phyloP scores from a whole-genome alignment of 2,329 filamentous ascomycete genomes.

The Aspergillus sp. region DNA sequence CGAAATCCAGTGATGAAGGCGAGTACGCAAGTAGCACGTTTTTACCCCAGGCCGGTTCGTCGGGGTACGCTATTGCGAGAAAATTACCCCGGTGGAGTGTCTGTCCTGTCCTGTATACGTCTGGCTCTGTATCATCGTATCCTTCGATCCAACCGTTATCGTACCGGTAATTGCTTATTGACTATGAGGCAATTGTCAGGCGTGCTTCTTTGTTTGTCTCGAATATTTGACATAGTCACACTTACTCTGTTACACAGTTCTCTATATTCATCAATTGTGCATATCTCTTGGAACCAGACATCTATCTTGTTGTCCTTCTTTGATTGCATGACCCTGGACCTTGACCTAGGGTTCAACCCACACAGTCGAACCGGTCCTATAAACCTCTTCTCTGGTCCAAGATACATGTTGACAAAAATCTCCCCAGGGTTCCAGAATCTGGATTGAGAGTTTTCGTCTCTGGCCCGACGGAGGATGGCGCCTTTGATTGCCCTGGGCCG shows the following conservation, averaged over 20 bases:
- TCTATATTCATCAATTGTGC: conserved; percentile 21
- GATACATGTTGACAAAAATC: conserved; percentile 21
- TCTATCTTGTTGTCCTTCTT: conserved; percentile 14
- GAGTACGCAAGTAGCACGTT: conserved; percentile 26
- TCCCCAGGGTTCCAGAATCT: conserved; percentile 21
- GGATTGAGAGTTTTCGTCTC: not conserved
- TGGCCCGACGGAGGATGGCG: not conserved
- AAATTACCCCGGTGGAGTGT: conserved; percentile 18
- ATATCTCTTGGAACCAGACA: conserved; percentile 29
- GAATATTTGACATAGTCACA: not conserved
- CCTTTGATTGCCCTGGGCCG: conserved; percentile 1
- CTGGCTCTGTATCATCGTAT: conserved; percentile 24
- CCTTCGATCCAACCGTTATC: conserved; percentile 30
- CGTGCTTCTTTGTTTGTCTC: not conserved
- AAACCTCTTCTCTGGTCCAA: conserved; percentile 20
- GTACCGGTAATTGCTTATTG: conserved; percentile 8
- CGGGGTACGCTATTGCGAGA: conserved; percentile 25
- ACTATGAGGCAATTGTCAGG: not conserved
- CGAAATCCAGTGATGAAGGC: conserved; percentile 17
- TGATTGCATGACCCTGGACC: conserved; percentile 10
- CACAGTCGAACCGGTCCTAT: conserved; percentile 27
- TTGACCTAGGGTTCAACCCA: conserved; percentile 12
- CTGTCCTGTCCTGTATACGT: conserved; percentile 20
- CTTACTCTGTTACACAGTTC: conserved; percentile 22
- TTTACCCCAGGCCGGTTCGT: not conserved